A percentile compares a stretch with the other conserved stretches of the same genome.
Conservation (phyloP, 176 grass and related monocot species). For the Tillandsia leiboldiana region DNA sequence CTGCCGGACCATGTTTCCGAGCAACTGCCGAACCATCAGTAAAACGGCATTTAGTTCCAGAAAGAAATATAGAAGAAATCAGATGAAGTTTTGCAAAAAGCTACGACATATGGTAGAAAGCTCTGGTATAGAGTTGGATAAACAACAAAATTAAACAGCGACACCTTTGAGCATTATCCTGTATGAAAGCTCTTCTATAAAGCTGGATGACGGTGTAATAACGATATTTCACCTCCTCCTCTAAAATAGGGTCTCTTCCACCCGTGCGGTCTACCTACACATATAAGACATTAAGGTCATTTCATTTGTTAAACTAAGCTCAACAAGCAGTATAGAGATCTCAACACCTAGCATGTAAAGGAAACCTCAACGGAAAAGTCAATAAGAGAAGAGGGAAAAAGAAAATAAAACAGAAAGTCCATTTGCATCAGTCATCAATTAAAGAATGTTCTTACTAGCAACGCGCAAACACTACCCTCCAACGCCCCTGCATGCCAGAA, state of each 20-base stretch:
- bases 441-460: constrained; percentile 50
- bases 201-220: constrained; percentile 94
- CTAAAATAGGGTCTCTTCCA: constrained; percentile 70
- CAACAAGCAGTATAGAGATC: not conserved
- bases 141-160: not conserved
- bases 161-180: constrained; percentile 98
- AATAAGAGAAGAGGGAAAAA: too few relatives aligned
- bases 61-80: not conserved
- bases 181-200: constrained; percentile 87
- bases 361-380: not conserved
- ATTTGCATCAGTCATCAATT: not conserved
- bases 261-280: constrained; percentile 68
- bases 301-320: not conserved
- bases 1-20: constrained; percentile 84
- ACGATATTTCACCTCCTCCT: constrained; percentile 96
- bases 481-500: constrained; percentile 99
- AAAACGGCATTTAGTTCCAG: not conserved
- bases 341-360: not conserved
- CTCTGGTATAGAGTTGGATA: not conserved
- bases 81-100: not conserved
- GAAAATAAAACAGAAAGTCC: too few relatives aligned
- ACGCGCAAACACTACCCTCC: constrained; percentile 88
- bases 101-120: too few relatives aligned
- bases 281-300: constrained; percentile 2
- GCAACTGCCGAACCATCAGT: too few relatives aligned